Conservation (phyloP, 164 flowering plant genomes). For the Protea cynaroides region DNA sequence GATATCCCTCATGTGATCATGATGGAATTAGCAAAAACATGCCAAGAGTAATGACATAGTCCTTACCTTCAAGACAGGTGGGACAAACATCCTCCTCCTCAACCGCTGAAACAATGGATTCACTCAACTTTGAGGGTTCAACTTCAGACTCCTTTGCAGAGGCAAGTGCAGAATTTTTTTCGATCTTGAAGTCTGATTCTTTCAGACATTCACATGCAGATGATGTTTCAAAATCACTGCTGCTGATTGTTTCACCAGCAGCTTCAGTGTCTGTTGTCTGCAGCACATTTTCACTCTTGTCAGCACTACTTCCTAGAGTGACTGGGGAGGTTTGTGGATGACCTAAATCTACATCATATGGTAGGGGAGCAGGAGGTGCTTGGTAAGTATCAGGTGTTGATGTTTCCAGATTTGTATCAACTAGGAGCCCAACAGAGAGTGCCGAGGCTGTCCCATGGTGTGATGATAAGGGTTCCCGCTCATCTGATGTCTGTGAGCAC, state of each 20-base stretch:
- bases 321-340: constrained; percentile 29
- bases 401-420: constrained; percentile 52
- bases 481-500: constrained; percentile 60
- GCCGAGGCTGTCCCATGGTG: constrained; percentile 31
- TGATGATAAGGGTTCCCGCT: constrained; percentile 44
- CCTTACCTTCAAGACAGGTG: constrained; percentile 81
- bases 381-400: constrained; percentile 65
- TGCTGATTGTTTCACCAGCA: constrained; percentile 22
- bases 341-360: constrained; percentile 56
- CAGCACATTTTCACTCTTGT: constrained; percentile 18
- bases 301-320: constrained; percentile 16
- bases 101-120: constrained; percentile 13
- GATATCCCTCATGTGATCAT: neutral
- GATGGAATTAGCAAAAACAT: neutral
- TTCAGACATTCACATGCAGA: constrained; percentile 30
- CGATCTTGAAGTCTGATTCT: constrained; percentile 34
- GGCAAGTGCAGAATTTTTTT: constrained; percentile 21
- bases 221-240: constrained; percentile 22
- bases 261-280: constrained; percentile 27
- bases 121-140: constrained; percentile 32
- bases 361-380: constrained; percentile 76
- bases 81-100: constrained; percentile 87
- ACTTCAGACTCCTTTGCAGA: constrained; percentile 40
- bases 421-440: constrained; percentile 41
- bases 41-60: too few relatives aligned